Conservation (phyloP, 768 basidiomycete genomes). For the Agaricus blazei region DNA sequence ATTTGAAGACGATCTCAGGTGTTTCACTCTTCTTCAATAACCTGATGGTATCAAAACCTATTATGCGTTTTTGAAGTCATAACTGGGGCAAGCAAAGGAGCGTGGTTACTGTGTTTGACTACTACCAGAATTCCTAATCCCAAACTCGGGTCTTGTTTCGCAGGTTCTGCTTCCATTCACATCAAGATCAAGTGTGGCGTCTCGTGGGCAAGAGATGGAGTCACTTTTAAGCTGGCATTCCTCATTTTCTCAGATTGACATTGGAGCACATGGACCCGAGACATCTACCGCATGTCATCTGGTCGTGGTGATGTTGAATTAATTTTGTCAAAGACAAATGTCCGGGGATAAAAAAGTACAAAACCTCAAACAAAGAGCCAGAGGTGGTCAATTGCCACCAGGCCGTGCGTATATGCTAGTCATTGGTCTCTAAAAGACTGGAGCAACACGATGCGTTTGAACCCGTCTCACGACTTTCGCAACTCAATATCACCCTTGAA, state of each 20-base stretch:
- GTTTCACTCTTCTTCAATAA: no score
- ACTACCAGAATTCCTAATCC: neutral
- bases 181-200: conserved; percentile 5
- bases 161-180: conserved; percentile 8
- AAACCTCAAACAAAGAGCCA: no score
- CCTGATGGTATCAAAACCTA: no score
- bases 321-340: no score
- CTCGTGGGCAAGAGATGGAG: neutral
- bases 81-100: no score
- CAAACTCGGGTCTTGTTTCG: neutral
- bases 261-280: neutral
- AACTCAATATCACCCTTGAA: neutral
- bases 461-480: neutral
- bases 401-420: no score
- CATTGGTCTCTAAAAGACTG: no score
- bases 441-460: neutral
- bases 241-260: conserved; percentile 2
- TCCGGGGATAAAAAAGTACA: no score
- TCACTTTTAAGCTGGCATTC: neutral
- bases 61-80: no score
- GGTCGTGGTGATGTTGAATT: no score
- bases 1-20: no score
- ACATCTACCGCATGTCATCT: neutral
- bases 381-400: no score
- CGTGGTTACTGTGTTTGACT: neutral